Conservation (phyloP, 805 yeast species). For the Ogataea ramenticola region DNA sequence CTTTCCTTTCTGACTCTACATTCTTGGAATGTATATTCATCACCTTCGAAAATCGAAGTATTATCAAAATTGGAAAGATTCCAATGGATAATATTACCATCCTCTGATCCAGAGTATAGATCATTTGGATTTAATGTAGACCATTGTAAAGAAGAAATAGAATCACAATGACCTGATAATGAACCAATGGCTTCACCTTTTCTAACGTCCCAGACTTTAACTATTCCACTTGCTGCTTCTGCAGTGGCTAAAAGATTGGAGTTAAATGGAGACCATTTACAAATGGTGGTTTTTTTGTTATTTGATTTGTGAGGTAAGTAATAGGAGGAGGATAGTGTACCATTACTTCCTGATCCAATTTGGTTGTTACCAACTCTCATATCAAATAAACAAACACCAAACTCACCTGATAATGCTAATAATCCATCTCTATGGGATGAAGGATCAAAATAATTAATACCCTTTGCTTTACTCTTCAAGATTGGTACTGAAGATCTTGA, state of each 20-base stretch:
- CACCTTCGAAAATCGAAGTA: neutral
- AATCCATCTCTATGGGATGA: slow-evolving; percentile 41
- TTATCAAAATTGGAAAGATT: slow-evolving; percentile 30
- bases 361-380: slow-evolving; percentile 38
- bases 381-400: slow-evolving; percentile 73
- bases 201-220: slow-evolving; percentile 73
- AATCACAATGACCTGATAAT: slow-evolving; percentile 49
- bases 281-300: slow-evolving; percentile 29
- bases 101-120: slow-evolving; percentile 52
- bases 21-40: slow-evolving; percentile 14
- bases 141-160: slow-evolving; percentile 58
- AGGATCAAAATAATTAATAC: slow-evolving; percentile 44
- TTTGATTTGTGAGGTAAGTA: slow-evolving; percentile 33
- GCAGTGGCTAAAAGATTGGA: slow-evolving; percentile 60
- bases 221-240: slow-evolving; percentile 42
- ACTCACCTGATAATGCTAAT: slow-evolving; percentile 58
- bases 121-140: slow-evolving; percentile 25
- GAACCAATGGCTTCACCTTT: slow-evolving; percentile 43
- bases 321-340: slow-evolving; percentile 23
- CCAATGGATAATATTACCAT: slow-evolving; percentile 68
- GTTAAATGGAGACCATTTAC: slow-evolving; percentile 59
- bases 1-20: slow-evolving; percentile 14
- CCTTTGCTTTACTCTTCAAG: slow-evolving; percentile 42
- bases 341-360: slow-evolving; percentile 3
- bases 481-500: slow-evolving; percentile 53